Conservation (phyloP, 305 asterid species). For the Solanum hybrid region DNA sequence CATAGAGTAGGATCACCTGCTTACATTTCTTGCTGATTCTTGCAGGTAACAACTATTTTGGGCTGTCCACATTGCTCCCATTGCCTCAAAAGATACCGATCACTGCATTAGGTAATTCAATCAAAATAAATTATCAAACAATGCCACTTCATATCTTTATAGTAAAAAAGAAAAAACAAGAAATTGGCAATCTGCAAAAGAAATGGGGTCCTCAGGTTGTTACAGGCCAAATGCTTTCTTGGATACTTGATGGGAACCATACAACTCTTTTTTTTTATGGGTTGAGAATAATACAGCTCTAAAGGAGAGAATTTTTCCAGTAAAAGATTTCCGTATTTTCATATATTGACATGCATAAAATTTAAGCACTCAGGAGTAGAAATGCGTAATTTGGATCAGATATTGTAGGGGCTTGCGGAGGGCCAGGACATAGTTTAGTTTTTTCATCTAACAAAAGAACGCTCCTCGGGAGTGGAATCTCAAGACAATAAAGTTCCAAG, state of each 20-base stretch:
- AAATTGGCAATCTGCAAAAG: not conserved
- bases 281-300: not conserved
- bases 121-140: not conserved
- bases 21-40: slow-evolving; percentile 98
- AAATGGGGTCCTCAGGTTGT: not conserved
- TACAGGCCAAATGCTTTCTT: not conserved
- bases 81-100: slow-evolving; percentile 67
- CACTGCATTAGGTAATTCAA: slow-evolving; percentile 39
- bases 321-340: not conserved
- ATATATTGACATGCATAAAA: not conserved
- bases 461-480: not conserved
- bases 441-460: not conserved
- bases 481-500: not conserved
- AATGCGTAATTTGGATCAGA: not conserved
- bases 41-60: slow-evolving; percentile 90
- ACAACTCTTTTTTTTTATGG: not conserved
- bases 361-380: not conserved
- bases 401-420: not conserved
- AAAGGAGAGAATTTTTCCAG: not conserved
- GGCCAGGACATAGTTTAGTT: not conserved
- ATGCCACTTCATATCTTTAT: not conserved
- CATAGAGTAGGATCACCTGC: slow-evolving; percentile 20
- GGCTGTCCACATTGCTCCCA: slow-evolving; percentile 94
- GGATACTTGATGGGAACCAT: not conserved
- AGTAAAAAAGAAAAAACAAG: not conserved